Base-by-base conservation (phyloP, 805 yeast genomes). In the Candida tibetensis region DNA sequence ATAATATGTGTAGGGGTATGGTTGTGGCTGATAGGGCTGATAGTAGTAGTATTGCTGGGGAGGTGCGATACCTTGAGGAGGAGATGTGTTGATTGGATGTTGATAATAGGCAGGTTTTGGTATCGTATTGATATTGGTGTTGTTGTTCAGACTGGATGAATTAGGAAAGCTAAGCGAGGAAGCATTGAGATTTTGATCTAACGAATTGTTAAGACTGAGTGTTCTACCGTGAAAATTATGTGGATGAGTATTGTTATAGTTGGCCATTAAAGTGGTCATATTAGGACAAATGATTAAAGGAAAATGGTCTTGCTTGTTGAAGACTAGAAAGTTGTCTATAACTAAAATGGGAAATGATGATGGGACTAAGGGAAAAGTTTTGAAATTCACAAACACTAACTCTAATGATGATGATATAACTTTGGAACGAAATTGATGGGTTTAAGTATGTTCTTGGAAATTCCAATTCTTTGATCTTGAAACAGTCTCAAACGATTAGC, bases 181-280 rank as follows among this genome's bases (percentile, higher is more conserved):
- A n/a, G n/a, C n/a, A 10, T 21, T 21, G 7, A 21, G 7, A 10
- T 21, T 21, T 10, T 21, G 25, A 10, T 21, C 25, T 10, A 21
- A 21, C 10, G 25, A 10, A 7, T 21, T 10, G 25, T 7, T 21
- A 10, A 21, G 25, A 21, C 25, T 21, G 10, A 7, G 25, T 21
- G 25, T 21, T 21, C 25, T 21, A 10, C 25, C 25, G 25, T 21
- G 25, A 16, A 22, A 16, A 14, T 21, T 13, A 29, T 28, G 22
- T n/a, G 32, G 32, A 14, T 30, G 16, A 23, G 19, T 26, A 14
- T 31, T 16, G 33, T 32, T 37, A 17, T 17, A 14, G 36, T 37
- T 31, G 22, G 40, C 18, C 40, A 37, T 37, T 31, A 37, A 37
- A 9, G 40, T 19, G 25, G 29, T 31, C 40, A 37, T 37, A 18